Base-by-base conservation (phyloP, 306 rosid species). In the Comarum palustre region DNA sequence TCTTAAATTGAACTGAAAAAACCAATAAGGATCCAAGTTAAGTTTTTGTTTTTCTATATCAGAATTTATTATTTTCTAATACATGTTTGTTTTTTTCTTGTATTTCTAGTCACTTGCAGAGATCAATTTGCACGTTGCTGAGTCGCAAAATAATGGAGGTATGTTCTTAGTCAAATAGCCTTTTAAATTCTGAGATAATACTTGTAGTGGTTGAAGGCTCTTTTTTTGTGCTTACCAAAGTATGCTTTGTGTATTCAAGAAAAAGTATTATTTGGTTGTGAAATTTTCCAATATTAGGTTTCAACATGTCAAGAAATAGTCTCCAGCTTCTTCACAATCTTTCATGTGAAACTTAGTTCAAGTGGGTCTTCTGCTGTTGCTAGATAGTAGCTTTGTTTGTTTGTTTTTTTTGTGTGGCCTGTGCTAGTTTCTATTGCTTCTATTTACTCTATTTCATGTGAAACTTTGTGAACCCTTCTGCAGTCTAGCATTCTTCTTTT, bases 121-220 rank as follows among this genome's bases (percentile, higher is more conserved):
- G 78, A 88, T 88, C 84, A 95, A 95, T 84, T 65, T 78, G 67
- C 94, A 82, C 79, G 68, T 95, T 57, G 77, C 82, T 22, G 92
- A 87, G 81, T 88, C 89, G 77, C 97, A 91, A 74, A 94, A 82
- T 69, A 79, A 84, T 68, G 99, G 99, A 88, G 99, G 99, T 95
- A 88, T 69, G 68, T 80, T 72, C 82, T 74, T 79, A 46, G 50
- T 57, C 68, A 55, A 47, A 68, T 29, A 27, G 73, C 68, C 29
- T 51, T 34, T 36, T 38, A 50, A 7, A 7, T n/a, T 69, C 45
- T 52, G 64, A 82, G 68, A 75, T 54, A 65, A 60, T 74, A 68
- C 61, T 62, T 69, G 15, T 9, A 71, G 39, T 68, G 75, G 48
- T 69, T 80, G 58, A 54, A 36, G 65, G 67, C 38, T 14, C 43